These are phyloP conservation scores for Trypanosoma congolense DNA, from an alignment of 208 protist genomes.

Conservation along the genomic window DNA sequence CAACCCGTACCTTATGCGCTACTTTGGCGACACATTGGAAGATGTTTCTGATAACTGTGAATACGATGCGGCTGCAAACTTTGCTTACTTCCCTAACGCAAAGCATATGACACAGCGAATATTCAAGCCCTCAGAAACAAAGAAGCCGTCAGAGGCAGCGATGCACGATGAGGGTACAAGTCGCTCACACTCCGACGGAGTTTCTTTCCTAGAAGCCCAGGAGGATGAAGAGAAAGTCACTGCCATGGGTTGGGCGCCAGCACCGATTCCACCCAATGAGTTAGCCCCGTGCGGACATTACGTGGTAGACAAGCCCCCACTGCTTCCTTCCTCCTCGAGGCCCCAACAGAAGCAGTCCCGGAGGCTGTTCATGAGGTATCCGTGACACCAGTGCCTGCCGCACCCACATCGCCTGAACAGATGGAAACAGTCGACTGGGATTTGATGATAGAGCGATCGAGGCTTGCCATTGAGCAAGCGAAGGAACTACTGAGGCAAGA, in stretches of 20 bases:
- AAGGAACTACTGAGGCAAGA: conserved; percentile 22
- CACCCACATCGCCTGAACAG: background rate
- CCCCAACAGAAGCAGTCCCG: too few species aligned
- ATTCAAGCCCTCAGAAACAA: conserved; percentile 33
- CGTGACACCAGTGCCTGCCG: too few species aligned
- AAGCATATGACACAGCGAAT: conserved; percentile 61
- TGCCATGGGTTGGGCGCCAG: too few species aligned
- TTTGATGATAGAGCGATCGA: conserved; percentile 27
- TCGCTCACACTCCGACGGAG: background rate
- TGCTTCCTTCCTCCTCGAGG: too few species aligned
- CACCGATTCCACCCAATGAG: background rate
- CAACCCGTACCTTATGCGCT: conserved; percentile 69
- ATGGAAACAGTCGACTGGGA: conserved; percentile 4
- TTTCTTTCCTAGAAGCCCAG: too few species aligned
- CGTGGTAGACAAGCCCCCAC: background rate
- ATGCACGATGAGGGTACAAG: background rate
- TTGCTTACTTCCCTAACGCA: conserved; percentile 43
- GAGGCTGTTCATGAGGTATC: too few species aligned
- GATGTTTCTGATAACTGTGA: conserved; percentile 21
- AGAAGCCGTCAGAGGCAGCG: background rate
- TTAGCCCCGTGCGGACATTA: background rate
- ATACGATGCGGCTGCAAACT: conserved; percentile 38
- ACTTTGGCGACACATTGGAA: conserved; percentile 51
- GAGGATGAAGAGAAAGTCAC: too few species aligned
- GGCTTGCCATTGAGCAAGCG: conserved; percentile 29